Evolutionary conservation across 2,329 filamentous ascomycete genomes (phyloP).

Genomic region (Xylariaceae sp.): DNA sequence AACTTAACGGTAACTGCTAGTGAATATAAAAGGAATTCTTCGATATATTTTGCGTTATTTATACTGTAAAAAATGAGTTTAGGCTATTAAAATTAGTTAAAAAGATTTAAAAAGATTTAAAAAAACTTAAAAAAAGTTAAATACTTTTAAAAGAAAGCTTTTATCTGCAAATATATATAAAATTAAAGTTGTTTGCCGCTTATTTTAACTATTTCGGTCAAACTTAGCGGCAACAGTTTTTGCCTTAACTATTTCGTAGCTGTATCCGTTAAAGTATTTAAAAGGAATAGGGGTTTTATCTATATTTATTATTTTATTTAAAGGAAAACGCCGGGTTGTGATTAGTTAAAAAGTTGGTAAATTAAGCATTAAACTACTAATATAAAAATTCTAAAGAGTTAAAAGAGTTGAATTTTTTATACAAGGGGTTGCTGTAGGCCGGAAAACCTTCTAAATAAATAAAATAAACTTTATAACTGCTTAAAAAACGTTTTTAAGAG

Average conservation of each 20-base stretch:
- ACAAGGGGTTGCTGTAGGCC: too few relatives aligned
- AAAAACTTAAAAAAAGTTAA: not conserved
- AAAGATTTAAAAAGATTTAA: not conserved
- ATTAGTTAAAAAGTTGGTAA: too few relatives aligned
- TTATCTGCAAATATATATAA: too few relatives aligned
- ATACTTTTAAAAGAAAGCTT: not conserved
- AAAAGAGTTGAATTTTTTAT: too few relatives aligned
- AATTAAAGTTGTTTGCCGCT: too few relatives aligned
- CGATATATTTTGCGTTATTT: not conserved
- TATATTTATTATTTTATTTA: too few relatives aligned
- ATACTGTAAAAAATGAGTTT: not conserved
- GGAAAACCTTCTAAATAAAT: not conserved
- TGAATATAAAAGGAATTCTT: not conserved
- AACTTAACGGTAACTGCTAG: not conserved
- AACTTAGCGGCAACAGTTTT: too few relatives aligned
- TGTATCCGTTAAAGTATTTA: too few relatives aligned
- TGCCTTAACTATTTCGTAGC: too few relatives aligned
- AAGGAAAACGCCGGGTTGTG: too few relatives aligned
- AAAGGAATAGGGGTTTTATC: too few relatives aligned
- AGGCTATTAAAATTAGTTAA: not conserved
- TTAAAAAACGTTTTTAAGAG: not conserved
- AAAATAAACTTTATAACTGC: not conserved
- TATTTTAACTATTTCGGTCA: too few relatives aligned
- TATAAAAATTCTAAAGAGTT: not conserved
- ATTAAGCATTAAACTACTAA: not conserved